These are phyloP conservation scores for Hemileccinum impolitum DNA, from an alignment of 768 basidiomycete species.

Conservation along the genomic window DNA sequence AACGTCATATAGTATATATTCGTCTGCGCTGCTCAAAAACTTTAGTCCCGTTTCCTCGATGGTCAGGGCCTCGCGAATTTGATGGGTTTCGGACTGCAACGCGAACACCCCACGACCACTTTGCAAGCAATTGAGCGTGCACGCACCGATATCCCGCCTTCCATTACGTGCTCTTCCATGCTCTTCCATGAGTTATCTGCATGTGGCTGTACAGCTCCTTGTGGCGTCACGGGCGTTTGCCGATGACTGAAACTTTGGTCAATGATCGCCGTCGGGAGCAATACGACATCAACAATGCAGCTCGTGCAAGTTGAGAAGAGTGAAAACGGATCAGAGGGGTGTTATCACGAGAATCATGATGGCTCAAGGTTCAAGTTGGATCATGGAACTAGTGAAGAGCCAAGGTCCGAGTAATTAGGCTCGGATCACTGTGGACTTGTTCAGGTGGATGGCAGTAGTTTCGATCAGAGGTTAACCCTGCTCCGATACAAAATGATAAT, in stretches of 20 bases:
- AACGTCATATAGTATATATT: not conserved
- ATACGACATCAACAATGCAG: not conserved
- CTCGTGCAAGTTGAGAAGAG: not conserved
- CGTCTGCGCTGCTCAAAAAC: not conserved
- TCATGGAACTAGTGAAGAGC: constrained; percentile 3
- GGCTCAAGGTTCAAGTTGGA: not conserved
- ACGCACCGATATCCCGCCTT: constrained; percentile 1
- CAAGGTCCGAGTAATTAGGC: constrained; percentile 2
- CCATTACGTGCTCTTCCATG: constrained; percentile 10
- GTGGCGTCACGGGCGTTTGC: constrained; percentile 17
- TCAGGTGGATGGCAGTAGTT: constrained; percentile 4
- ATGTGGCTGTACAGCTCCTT: constrained; percentile 10
- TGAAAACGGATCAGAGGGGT: not conserved
- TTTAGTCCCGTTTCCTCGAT: not conserved
- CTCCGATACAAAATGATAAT: not conserved
- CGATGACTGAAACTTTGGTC: not conserved
- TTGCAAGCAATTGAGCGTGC: constrained; percentile 6
- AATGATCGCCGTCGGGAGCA: constrained; percentile 12
- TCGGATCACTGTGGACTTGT: not conserved
- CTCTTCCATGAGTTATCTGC: not conserved
- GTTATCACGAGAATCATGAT: not conserved
- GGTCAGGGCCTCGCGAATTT: not conserved
- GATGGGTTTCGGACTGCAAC: constrained; percentile 14
- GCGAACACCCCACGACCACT: constrained; percentile 21
- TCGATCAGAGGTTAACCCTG: not conserved